Evolutionary conservation across 169 alveolate species (phyloP), one percentile per base, ranked within the genome.

Genomic region (Plasmodium blacklocki): DNA sequence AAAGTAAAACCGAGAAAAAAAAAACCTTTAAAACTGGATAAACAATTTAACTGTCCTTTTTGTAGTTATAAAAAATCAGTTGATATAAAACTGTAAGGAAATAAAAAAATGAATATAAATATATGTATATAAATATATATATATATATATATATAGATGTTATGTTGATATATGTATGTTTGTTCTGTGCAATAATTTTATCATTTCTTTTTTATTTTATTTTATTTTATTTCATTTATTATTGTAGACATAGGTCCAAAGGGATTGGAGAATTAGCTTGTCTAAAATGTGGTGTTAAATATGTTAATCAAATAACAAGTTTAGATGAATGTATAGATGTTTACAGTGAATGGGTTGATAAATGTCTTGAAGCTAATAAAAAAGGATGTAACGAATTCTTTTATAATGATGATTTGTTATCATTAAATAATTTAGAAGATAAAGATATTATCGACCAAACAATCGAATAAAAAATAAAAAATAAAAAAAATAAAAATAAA

Each of bases 1-100:
- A 89, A 86, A 93, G 88, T 92, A 39, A 92, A 91, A 56, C 94
- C 95, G 29, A 88, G 91, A 62, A 93, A 88, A 68, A 93, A 86
- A 63, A 93, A 88, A 21, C 88, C 93, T 8, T 93, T 97, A 74
- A 98, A 97, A 76, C 92, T 97, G 19, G 99, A 97, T 62, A 97
- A 95, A 59, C 98, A 97, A 72, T 98, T 98, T 78, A 96, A 97
- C 62, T 98, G 99, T 75, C 99, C 98, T 78, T 96, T 92, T 89
- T 98, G 99, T 94, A 97, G 97, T 86, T 97, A 97, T 85, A 95
- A 92, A 39, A 94, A 95, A 71, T 94, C 99, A 21, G 98, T 97
- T 2, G 97, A 95, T 54, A 96, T 97, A 8, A 95, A 93, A 83
- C 85, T 98, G 97, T 93, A 89, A 78, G 96, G 62, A 64, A 75